Conservation (phyloP, 495 filamentous ascomycete species). For the Sordaria brevicollis region DNA sequence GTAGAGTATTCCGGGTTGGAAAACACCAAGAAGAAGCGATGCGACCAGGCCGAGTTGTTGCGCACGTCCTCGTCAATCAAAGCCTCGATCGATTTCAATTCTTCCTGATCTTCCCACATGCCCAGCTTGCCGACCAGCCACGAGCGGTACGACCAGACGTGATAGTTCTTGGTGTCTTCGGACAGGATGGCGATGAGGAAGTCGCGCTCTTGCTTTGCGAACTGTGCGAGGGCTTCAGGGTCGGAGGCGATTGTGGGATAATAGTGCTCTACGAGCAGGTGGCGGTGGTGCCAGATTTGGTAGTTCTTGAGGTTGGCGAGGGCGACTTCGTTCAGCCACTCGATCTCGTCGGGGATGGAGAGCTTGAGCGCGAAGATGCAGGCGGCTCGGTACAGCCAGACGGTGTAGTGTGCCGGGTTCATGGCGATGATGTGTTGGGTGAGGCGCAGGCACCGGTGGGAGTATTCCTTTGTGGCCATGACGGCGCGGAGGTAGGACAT, state of each 20-base stretch:
- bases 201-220: slow-evolving; percentile 47
- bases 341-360: slow-evolving; percentile 60
- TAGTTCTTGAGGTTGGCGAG: slow-evolving; percentile 89
- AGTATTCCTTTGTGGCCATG: slow-evolving; percentile 81
- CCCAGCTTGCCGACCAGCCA: slow-evolving; percentile 79
- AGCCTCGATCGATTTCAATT: slow-evolving; percentile 57
- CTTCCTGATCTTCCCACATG: slow-evolving; percentile 43
- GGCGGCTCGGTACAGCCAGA: slow-evolving; percentile 90
- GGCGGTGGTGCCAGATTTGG: slow-evolving; percentile 97
- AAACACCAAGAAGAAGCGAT: slow-evolving; percentile 86
- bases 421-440: slow-evolving; percentile 81
- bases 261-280: slow-evolving; percentile 66
- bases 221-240: slow-evolving; percentile 15
- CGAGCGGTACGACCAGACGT: slow-evolving; percentile 95
- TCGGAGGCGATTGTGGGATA: slow-evolving; percentile 38
- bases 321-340: slow-evolving; percentile 76
- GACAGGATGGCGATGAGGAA: slow-evolving; percentile 78
- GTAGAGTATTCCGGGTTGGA: slow-evolving; percentile 46
- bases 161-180: slow-evolving; percentile 91
- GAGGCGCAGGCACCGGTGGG: slow-evolving; percentile 64
- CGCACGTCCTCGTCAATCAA: slow-evolving; percentile 70
- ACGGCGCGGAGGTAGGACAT: slow-evolving; percentile 81
- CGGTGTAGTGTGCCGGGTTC: slow-evolving; percentile 96
- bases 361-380: slow-evolving; percentile 57
- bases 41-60: slow-evolving; percentile 97